Base-by-base conservation (phyloP, 352 stramenopile genomes). In the Blastocystis sp. region DNA sequence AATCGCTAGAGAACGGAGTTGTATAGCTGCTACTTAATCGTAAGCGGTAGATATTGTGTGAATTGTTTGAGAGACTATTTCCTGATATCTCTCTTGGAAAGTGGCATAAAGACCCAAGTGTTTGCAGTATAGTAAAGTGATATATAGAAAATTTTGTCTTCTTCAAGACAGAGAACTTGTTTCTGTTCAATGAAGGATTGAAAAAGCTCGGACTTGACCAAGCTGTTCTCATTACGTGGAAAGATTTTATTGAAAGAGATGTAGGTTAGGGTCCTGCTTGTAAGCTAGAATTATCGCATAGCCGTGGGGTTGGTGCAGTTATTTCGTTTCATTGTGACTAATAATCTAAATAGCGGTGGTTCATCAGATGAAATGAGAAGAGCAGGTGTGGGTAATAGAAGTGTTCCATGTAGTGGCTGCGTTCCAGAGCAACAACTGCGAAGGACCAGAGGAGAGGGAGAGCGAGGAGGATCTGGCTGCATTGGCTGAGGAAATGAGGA, bases 131-230 rank as follows among this genome's bases (percentile, higher is more conserved):
- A 1, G 5, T 20, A 20, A 4, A 20, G 15, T 84, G 26, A 84
- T 20, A n/a, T 15, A 11, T 84, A 84, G 73, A 47, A 26, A 73
- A 73, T 29, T 66, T 84, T 39, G 62, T 66, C n/a, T 37, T 61
- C 23, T 84, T 84, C 47, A 84, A 68, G 15, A 68, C 50, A 11
- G 73, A 84, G 11, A 84, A 84, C 53, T 23, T 84, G 26, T 64
- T 68, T 64, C 26, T 84, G n/a, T 84, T 84, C 39, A 84, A 84
- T 64, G 73, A 84, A 64, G 73, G 73, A 34, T 47, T 84, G 8
- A 84, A 84, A 55, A 66, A 84, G 45, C 73, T 66, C 0, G 73
- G 73, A 29, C 34, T 84, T 26, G 26, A 63, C 20, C 73, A 66
- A 47, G 73, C 26, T 8, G 26, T 54, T 53, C 47, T 84, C 11